These are phyloP conservation scores for Conringia planisiliqua DNA, from an alignment of 345 rosid species.

Conservation along the genomic window DNA sequence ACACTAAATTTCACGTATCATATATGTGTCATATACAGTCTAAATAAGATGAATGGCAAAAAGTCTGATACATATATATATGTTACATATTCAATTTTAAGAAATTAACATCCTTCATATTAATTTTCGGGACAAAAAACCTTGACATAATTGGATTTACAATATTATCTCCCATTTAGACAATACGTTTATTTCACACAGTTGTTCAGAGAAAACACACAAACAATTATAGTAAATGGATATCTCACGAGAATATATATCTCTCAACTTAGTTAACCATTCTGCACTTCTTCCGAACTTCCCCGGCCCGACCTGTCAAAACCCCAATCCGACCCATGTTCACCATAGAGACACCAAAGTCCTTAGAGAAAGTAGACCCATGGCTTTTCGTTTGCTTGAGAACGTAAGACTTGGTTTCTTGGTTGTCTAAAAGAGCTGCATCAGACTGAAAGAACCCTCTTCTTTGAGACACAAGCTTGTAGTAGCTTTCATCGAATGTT, in stretches of 20 bases:
- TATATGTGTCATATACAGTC: not conserved
- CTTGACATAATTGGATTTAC: not conserved
- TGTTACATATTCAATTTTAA: not conserved
- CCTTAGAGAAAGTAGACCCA: conserved; percentile 46
- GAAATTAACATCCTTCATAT: not conserved
- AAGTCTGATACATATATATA: too few relatives aligned
- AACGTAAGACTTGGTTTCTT: conserved; percentile 47
- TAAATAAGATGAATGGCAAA: too few relatives aligned
- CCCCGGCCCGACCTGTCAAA: conserved; percentile 48
- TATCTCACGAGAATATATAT: not conserved
- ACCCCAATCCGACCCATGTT: conserved; percentile 66
- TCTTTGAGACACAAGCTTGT: conserved; percentile 44
- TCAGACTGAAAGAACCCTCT: conserved; percentile 66
- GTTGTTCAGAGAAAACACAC: not conserved
- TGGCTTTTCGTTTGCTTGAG: conserved; percentile 12
- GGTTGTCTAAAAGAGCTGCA: conserved; percentile 52
- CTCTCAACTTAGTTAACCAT: conserved; percentile 33
- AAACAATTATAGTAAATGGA: not conserved
- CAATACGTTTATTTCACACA: not conserved
- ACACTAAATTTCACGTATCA: not conserved
- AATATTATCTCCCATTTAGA: not conserved
- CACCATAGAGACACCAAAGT: conserved; percentile 66
- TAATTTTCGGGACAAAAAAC: not conserved
- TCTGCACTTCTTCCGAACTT: conserved; percentile 60
- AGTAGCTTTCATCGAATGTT: conserved; percentile 58